Evolutionary conservation across 257 asterid species (phyloP).

Genomic region (Penstemon eatonii): DNA sequence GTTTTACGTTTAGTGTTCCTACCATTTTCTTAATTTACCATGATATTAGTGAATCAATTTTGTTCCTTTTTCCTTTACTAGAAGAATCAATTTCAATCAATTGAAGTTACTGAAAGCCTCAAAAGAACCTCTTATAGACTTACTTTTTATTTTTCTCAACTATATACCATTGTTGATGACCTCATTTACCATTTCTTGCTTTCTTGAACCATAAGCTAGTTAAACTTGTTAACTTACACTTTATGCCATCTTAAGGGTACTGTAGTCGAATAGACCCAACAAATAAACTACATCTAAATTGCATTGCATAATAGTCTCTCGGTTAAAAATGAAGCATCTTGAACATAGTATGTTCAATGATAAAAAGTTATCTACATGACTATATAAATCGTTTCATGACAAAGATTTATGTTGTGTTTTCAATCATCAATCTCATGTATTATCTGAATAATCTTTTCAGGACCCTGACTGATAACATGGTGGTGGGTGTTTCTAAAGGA

Average conservation of each 20-base stretch:
- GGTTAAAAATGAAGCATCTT: neutral
- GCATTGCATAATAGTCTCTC: neutral
- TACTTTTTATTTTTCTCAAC: neutral
- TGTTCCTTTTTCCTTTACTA: neutral
- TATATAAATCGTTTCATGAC: constrained; percentile 3
- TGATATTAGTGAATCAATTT: neutral
- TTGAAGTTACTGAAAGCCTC: constrained; percentile 12
- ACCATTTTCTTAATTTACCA: neutral
- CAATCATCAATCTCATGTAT: constrained; percentile 11
- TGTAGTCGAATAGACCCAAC: neutral
- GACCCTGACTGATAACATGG: constrained; percentile 94
- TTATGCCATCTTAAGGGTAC: neutral
- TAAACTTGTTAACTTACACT: neutral
- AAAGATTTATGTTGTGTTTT: neutral
- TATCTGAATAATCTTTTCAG: constrained; percentile 39
- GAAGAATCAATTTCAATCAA: neutral
- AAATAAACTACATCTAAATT: neutral
- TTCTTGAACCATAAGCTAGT: neutral
- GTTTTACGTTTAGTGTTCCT: neutral
- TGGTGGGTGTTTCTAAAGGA: constrained; percentile 95
- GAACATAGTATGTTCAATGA: neutral
- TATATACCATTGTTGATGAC: neutral
- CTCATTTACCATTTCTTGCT: neutral
- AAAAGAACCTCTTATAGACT: neutral
- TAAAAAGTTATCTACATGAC: neutral